phyloP scores from a whole-genome alignment of 2,329 filamentous ascomycete genomes.

The Acrocalymma vagum region DNA sequence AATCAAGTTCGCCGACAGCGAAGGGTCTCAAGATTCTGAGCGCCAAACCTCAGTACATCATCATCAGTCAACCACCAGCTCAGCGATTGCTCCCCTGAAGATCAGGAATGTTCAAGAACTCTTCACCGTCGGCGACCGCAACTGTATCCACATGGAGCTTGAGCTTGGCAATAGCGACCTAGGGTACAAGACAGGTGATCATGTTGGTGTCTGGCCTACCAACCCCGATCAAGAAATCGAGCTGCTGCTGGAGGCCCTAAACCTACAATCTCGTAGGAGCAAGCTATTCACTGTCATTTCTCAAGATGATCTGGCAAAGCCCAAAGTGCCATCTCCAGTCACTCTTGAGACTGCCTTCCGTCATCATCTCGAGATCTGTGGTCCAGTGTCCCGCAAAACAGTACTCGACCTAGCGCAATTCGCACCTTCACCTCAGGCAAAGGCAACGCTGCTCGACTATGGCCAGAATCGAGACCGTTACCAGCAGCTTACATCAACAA shows the following conservation, averaged over 20 bases:
- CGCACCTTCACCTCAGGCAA: conserved; percentile 45
- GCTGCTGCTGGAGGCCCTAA: conserved; percentile 38
- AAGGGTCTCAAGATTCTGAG: conserved; percentile 22
- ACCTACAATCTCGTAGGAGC: conserved; percentile 23
- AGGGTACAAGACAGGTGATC: conserved; percentile 55
- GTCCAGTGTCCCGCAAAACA: conserved; percentile 50
- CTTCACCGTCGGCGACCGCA: conserved; percentile 44
- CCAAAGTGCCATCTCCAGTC: conserved; percentile 52
- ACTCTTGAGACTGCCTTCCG: conserved; percentile 51
- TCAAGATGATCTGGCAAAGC: conserved; percentile 35
- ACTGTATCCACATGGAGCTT: conserved; percentile 53
- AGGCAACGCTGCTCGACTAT: conserved; percentile 37
- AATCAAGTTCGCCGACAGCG: conserved; percentile 22
- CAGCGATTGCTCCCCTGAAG: conserved; percentile 40
- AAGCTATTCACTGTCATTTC: conserved; percentile 37
- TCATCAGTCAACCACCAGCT: conserved; percentile 36
- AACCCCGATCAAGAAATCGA: conserved; percentile 51
- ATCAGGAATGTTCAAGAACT: conserved; percentile 44
- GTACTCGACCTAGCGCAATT: conserved; percentile 49
- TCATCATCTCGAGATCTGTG: conserved; percentile 59
- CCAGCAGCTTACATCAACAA: conserved; percentile 35
- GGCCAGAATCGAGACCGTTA: conserved; percentile 45
- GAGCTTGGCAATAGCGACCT: conserved; percentile 47
- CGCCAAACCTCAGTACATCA: conserved; percentile 35
- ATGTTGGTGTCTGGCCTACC: conserved; percentile 51